Base-by-base conservation (phyloP, 148 eudicot species). In the Rhododendron williamsianum region DNA sequence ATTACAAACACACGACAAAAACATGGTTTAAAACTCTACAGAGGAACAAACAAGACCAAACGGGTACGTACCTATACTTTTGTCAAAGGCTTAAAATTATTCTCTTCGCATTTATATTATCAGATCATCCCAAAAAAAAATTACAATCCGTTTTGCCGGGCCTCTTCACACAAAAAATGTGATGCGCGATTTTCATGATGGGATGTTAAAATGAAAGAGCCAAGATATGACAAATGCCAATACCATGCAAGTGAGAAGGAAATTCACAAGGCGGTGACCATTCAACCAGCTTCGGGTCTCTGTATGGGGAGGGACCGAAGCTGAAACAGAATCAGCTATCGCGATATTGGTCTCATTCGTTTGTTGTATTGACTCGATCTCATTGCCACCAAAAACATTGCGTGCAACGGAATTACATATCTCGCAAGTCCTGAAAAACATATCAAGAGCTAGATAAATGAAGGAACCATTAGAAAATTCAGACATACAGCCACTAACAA, bases 201-300 rank as follows among this genome's bases (percentile, higher is more conserved):
- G 91, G 46, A 92, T 88, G 80, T 87, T 92, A 81, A 92, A 92
- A 87, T 90, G 93, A 78, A 92, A 92, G 38, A 92, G 91, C 93
- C 93, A 92, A 38, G 93, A 92, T 81, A 92, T 90, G 51, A 91
- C 90, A 87, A 92, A 92, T 8, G 94, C 92, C 76, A 90, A 88
- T 15, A 92, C 90, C 92, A 92, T 87, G 82, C 91, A 89, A 45
- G 91, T 92, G 15, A 92, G 90, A 27, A 90, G 89, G 82, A 87
- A 88, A 71, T 92, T 92, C 67, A 90, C 30, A 41, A 90, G 81
- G 46, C 91, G 89, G 78, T 90, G 92, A 54, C 94, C 92, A 56
- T 92, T 88, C 52, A 88, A 82, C 87, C 90, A 90, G 27, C 85
- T 86, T 86, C 87, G 88, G 13, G 79, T 46, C 85, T 88, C 92